A percentile compares a stretch with the other conserved stretches of the same genome.
phyloP scores from a whole-genome alignment of 805 yeast species.

The Saturnispora halmiae region DNA sequence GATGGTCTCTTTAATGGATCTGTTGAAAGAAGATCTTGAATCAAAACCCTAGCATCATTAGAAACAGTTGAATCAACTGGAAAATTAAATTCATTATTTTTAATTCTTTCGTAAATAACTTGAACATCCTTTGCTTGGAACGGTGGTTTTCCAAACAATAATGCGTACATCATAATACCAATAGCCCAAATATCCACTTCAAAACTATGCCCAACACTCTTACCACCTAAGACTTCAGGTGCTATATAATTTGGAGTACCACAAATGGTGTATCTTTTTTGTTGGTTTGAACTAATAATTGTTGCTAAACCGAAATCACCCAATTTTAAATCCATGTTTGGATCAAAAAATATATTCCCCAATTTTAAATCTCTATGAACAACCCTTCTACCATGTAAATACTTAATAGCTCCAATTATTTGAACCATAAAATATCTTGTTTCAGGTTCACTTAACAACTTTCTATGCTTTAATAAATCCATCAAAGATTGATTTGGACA shows the following conservation, averaged over 20 bases:
- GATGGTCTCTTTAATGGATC: conserved; percentile 79
- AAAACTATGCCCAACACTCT: conserved; percentile 79
- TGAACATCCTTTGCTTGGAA: conserved; percentile 94
- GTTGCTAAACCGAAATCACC: conserved; percentile 99
- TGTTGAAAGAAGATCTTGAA: conserved; percentile 61
- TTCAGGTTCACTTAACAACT: conserved; percentile 82
- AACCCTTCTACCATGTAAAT: conserved; percentile 84
- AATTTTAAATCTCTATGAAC: conserved; percentile 93
- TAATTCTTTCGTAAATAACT: conserved; percentile 85
- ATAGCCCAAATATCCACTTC: conserved; percentile 98
- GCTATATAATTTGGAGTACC: conserved; percentile 99
- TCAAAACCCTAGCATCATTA: conserved; percentile 61
- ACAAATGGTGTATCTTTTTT: conserved; percentile 86
- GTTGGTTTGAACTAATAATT: conserved; percentile 55
- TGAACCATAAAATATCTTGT: conserved; percentile 85
- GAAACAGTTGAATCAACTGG: conserved; percentile 56
- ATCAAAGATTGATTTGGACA: conserved; percentile 91
- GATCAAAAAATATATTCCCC: conserved; percentile 92
- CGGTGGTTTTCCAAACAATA: conserved; percentile 91
- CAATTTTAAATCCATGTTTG: conserved; percentile 85
- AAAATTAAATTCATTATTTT: conserved; percentile 67
- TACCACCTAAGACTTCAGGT: conserved; percentile 91
- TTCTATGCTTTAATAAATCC: conserved; percentile 83
- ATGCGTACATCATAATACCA: conserved; percentile 92
- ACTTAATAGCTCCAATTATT: conserved; percentile 86